These are phyloP conservation scores for Russula compacta DNA, from an alignment of 768 basidiomycete genomes.

Conservation along the genomic window DNA sequence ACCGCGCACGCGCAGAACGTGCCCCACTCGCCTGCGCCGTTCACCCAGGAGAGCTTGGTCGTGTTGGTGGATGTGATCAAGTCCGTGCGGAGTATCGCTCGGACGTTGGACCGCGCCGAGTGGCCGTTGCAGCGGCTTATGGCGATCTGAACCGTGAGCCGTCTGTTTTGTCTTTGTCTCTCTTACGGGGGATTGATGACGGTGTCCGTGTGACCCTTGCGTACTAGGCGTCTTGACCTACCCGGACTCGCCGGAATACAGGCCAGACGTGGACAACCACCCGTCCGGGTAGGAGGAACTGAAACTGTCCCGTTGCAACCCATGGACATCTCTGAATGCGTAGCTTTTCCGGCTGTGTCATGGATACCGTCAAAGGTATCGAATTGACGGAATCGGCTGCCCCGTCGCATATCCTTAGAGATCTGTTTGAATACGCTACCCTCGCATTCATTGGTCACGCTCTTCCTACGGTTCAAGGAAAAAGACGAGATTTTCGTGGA, in stretches of 20 bases:
- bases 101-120: constrained; percentile 40
- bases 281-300: constrained; percentile 55
- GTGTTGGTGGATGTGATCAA: constrained; percentile 69
- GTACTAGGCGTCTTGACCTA: constrained; percentile 66
- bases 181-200: too few relatives aligned
- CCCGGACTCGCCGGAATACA: constrained; percentile 71
- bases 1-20: constrained; percentile 2
- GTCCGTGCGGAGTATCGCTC: constrained; percentile 44
- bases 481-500: constrained; percentile 60
- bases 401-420: constrained; percentile 67
- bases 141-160: constrained; percentile 64
- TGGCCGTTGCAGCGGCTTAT: constrained; percentile 67
- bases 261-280: constrained; percentile 75
- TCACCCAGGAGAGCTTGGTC: constrained; percentile 82
- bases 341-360: constrained; percentile 50
- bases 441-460: constrained; percentile 85
- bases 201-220: neutral
- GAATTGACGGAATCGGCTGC: constrained; percentile 53
- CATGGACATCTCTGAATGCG: neutral
- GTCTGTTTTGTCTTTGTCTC: neutral
- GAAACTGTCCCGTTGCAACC: neutral
- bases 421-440: constrained; percentile 77
- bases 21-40: constrained; percentile 28
- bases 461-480: constrained; percentile 61
- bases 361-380: constrained; percentile 60